Evolutionary conservation across 805 yeast species (phyloP), one percentile per base, ranked within the genome.

Genomic region (Zygosaccharomyces pseudorouxii): DNA sequence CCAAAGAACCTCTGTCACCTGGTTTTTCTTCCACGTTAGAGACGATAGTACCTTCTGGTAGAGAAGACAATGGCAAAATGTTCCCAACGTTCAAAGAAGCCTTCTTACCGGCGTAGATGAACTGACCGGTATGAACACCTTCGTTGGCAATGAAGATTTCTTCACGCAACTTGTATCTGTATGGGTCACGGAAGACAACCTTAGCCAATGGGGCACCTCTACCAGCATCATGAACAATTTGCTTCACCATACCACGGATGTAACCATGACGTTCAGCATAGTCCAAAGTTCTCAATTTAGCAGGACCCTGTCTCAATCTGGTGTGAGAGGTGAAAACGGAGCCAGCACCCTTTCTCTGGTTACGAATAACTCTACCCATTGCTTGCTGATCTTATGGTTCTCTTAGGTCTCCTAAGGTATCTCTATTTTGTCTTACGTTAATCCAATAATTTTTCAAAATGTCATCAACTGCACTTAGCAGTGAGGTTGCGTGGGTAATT

Each of bases 311-410:
- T 87, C 99, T 89, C 78, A 93, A 88, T 81, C 98, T 92, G 84
- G 98, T 92, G 93, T 92, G 96, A 72, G 99, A 84, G 75, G 95
- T 86, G 89, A 93, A 93, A 84, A 93, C 89, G 72, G 98, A 92
- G 75, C 99, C 98, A 78, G 97, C 96, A 86, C 98, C 98, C 83
- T 93, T 93, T 89, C 99, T 90, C 86, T 93, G 99, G 86, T 93
- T 93, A 82, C 99, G 95, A 83, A 93, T 93, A 80, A 93, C 99
- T 86, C 98, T 89, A 87, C 70, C 70, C 70, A 65, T 65, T 65
- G 64, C 57, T 60, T 58, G 57, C 59, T 62, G 67, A 59, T 60
- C 52, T 54, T 50, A 49, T 61, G 67, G 65, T 61, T 58, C 58
- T 41, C 44, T 41, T 41, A 25, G 28, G 27, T 41, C 44, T 19